Evolutionary conservation across 768 basidiomycete species (phyloP).

Genomic region (Lentinula boryana): DNA sequence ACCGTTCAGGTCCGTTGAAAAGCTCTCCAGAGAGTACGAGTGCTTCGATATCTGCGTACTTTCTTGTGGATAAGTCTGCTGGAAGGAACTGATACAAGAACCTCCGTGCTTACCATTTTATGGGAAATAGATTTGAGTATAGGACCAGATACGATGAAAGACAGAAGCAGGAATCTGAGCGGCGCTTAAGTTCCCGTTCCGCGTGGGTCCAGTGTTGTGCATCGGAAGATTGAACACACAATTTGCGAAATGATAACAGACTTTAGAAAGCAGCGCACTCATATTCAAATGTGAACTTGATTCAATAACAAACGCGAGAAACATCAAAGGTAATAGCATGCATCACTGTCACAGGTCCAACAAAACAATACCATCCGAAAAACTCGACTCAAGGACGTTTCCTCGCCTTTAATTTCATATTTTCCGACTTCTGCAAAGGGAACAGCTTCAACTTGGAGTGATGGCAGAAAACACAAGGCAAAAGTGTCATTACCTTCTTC

Average conservation of each 20-base stretch:
- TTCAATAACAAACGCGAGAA: no score
- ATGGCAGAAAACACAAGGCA: background rate
- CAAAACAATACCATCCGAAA: background rate
- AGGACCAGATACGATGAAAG: background rate
- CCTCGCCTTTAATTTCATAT: background rate
- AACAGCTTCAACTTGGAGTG: background rate
- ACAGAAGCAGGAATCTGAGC: background rate
- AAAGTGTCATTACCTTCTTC: background rate
- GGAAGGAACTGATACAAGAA: background rate
- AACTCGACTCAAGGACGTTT: background rate
- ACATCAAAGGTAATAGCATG: no score
- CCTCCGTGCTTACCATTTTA: background rate
- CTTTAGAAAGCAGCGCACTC: no score
- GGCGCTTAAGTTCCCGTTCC: background rate
- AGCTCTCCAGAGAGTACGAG: slow-evolving; percentile 75
- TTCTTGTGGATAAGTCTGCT: no score
- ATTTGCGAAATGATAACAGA: no score
- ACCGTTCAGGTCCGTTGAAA: slow-evolving; percentile 47
- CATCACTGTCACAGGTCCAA: no score
- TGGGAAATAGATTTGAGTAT: background rate
- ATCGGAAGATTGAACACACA: no score
- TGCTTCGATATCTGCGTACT: slow-evolving; percentile 47
- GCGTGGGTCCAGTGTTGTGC: no score
- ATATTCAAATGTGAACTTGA: no score
- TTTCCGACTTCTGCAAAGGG: background rate